phyloP scores from a whole-genome alignment of 306 rosid genomes.

The Crotalaria pallida region DNA sequence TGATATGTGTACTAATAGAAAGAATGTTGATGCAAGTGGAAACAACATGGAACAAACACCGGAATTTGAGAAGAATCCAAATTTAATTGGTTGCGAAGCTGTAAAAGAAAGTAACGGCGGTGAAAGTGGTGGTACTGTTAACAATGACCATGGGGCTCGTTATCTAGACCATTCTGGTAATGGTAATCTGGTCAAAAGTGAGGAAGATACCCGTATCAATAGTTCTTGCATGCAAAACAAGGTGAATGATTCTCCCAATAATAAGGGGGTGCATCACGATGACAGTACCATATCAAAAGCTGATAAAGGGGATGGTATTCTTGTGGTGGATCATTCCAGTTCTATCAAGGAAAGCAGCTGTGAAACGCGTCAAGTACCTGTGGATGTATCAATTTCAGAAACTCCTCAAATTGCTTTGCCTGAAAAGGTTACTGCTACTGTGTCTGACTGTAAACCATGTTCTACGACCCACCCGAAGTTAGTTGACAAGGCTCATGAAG shows the following conservation, averaged over 20 bases:
- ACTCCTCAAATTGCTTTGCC: constrained; percentile 32
- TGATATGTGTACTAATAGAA: constrained; percentile 43
- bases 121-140: constrained; percentile 34
- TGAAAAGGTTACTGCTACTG: constrained; percentile 36
- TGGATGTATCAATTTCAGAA: constrained; percentile 33
- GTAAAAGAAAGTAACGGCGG: constrained; percentile 33
- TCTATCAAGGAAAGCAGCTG: constrained; percentile 31
- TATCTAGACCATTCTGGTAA: constrained; percentile 35
- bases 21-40: constrained; percentile 47
- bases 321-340: constrained; percentile 38
- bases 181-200: constrained; percentile 36
- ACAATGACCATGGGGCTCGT: constrained; percentile 36
- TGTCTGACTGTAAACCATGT: constrained; percentile 39
- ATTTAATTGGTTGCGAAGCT: constrained; percentile 37
- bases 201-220: constrained; percentile 30
- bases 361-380: constrained; percentile 30
- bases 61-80: constrained; percentile 40
- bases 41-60: constrained; percentile 37
- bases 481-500: constrained; percentile 73
- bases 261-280: constrained; percentile 39
- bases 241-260: constrained; percentile 34
- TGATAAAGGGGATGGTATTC: constrained; percentile 40
- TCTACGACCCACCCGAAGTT: constrained; percentile 38
- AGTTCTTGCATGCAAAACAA: constrained; percentile 39
- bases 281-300: constrained; percentile 33